Percentiles rank a stretch among this genome's conserved stretches.
Evolutionary conservation across 129 eudicot species (phyloP).

Genomic region (Mikania micrantha): DNA sequence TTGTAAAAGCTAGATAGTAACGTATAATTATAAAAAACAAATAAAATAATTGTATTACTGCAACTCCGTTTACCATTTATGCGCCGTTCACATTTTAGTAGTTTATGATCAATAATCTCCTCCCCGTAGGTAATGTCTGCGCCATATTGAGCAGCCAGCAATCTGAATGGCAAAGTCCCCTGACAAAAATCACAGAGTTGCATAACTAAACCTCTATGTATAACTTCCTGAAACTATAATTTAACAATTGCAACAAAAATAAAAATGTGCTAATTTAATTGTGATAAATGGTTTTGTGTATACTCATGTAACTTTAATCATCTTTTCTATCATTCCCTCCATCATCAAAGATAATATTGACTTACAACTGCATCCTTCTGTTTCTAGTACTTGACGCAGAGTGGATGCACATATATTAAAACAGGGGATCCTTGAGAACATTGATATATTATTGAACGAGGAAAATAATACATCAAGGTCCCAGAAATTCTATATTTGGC

Average conservation of each 20-base stretch:
- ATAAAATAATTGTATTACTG: neutral
- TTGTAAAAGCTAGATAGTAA: neutral
- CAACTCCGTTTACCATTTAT: conserved; percentile 40
- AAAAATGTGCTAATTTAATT: no score
- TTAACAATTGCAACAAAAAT: neutral
- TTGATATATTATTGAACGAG: no score
- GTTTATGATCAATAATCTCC: conserved; percentile 93
- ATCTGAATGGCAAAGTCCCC: conserved; percentile 92
- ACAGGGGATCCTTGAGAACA: no score
- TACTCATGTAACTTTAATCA: neutral
- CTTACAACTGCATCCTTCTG: neutral
- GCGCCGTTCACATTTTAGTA: conserved; percentile 75
- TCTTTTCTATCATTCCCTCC: neutral
- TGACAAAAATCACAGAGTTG: conserved; percentile 19
- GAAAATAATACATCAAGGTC: no score
- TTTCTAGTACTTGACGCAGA: neutral
- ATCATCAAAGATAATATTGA: neutral
- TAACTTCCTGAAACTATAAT: neutral
- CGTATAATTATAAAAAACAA: neutral
- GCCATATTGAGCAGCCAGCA: conserved; percentile 82
- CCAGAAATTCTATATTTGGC: no score
- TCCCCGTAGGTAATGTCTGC: conserved; percentile 89
- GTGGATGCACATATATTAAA: no score
- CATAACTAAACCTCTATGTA: conserved; percentile 4
- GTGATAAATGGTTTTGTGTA: neutral